These are phyloP conservation scores for Albatrellus sp. DNA, from an alignment of 1,284 basidiomycete genomes.

Conservation along the genomic window DNA sequence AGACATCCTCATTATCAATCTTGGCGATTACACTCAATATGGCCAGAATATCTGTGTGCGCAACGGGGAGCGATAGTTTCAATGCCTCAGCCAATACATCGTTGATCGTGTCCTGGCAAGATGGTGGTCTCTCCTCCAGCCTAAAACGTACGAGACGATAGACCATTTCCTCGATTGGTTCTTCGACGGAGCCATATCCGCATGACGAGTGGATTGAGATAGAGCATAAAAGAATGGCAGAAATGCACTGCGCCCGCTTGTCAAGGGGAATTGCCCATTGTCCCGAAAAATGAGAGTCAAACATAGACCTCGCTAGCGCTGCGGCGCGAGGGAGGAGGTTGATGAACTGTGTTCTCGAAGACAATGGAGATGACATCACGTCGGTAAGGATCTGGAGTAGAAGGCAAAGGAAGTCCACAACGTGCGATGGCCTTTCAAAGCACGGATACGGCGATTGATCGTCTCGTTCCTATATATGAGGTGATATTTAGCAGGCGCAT, in stretches of 20 bases:
- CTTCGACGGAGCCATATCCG: constrained; percentile 14
- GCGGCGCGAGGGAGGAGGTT: constrained; percentile 30
- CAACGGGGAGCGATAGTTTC: constrained; percentile 3
- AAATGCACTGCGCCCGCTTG: constrained; percentile 26
- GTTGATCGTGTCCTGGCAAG: constrained; percentile 15
- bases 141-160: constrained; percentile 21
- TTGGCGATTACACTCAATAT: constrained; percentile 6
- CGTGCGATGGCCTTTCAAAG: constrained; percentile 3
- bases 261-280: constrained; percentile 22
- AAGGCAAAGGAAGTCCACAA: constrained; percentile 33
- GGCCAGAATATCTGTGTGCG: constrained; percentile 8
- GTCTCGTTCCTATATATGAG: not conserved
- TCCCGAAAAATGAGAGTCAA: constrained; percentile 33
- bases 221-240: constrained; percentile 24
- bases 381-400: constrained; percentile 31
- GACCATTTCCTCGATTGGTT: constrained; percentile 14
- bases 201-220: constrained; percentile 12
- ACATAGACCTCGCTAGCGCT: constrained; percentile 26
- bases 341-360: constrained; percentile 33
- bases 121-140: constrained; percentile 14
- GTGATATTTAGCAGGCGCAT: not conserved
- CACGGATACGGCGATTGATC: not conserved
- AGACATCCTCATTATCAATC: constrained; percentile 4
- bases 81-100: constrained; percentile 7
- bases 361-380: constrained; percentile 26